Conservation (phyloP, 169 alveolate genomes). For the Eimeria sp. region DNA sequence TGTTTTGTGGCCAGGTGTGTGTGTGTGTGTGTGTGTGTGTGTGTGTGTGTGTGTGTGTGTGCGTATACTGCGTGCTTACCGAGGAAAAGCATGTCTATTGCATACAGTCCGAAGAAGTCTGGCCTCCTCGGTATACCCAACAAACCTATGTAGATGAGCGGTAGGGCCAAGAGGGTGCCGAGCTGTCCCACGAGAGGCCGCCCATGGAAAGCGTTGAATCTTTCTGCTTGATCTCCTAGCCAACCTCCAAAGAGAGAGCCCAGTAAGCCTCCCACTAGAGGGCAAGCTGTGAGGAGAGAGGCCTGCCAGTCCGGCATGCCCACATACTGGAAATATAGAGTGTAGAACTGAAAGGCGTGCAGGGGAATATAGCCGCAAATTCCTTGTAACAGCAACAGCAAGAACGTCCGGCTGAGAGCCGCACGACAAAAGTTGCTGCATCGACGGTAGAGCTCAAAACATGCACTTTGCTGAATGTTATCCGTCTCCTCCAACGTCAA, state of each 20-base stretch:
- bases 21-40: too few species aligned
- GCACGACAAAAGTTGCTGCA: slow-evolving; percentile 81
- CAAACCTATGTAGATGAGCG: slow-evolving; percentile 86
- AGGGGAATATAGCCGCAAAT: slow-evolving; percentile 90
- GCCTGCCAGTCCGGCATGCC: slow-evolving; percentile 93
- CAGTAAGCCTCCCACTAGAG: slow-evolving; percentile 92
- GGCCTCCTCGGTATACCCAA: slow-evolving; percentile 87
- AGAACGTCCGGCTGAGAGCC: slow-evolving; percentile 77
- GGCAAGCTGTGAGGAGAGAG: slow-evolving; percentile 91
- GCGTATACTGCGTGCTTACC: slow-evolving; percentile 86
- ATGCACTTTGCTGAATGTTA: neutral
- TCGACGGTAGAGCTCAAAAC: slow-evolving; percentile 39
- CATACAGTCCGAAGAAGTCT: slow-evolving; percentile 84
- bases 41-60: neutral
- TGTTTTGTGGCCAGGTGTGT: too few species aligned
- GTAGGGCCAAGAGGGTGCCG: slow-evolving; percentile 88
- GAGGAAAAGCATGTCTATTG: slow-evolving; percentile 87
- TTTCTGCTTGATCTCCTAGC: slow-evolving; percentile 91
- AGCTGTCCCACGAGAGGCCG: slow-evolving; percentile 89
- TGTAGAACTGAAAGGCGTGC: slow-evolving; percentile 93
- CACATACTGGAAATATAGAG: slow-evolving; percentile 92
- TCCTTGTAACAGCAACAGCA: slow-evolving; percentile 73
- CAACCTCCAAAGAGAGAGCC: slow-evolving; percentile 96
- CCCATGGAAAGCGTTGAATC: slow-evolving; percentile 90
- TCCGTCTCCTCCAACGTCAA: neutral